A percentile compares a stretch with the other conserved stretches of the same genome.
These are phyloP conservation scores for Penicillium canariense DNA, from an alignment of 495 filamentous ascomycete species.

Conservation along the genomic window DNA sequence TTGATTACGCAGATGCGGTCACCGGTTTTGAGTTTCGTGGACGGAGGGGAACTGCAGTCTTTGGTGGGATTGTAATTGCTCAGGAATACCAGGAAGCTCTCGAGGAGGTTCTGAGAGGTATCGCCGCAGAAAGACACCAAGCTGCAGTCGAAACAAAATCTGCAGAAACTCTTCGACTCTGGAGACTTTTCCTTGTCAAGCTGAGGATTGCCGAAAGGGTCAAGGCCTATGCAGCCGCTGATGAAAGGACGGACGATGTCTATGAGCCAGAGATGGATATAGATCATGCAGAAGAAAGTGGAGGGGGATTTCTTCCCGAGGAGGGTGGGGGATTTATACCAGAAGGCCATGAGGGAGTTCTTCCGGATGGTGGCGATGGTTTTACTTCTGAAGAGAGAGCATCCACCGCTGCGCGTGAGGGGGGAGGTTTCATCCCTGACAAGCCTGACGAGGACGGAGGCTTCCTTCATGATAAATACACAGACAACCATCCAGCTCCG, in stretches of 20 bases:
- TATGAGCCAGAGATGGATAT: constrained; percentile 15
- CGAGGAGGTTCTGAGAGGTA: constrained; percentile 58
- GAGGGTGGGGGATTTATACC: neutral
- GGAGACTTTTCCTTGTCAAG: constrained; percentile 72
- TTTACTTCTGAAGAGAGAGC: neutral
- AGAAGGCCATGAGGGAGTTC: constrained; percentile 15
- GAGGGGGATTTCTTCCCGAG: constrained; percentile 31
- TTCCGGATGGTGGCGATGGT: constrained; percentile 20
- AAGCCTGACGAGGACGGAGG: constrained; percentile 3
- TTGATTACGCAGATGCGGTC: constrained; percentile 87
- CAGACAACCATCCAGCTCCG: neutral
- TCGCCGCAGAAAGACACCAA: constrained; percentile 60
- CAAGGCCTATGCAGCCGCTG: constrained; percentile 57
- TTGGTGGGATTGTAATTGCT: constrained; percentile 74
- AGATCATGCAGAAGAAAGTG: constrained; percentile 29
- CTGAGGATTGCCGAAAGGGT: constrained; percentile 78
- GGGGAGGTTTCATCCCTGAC: neutral
- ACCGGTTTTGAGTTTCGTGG: constrained; percentile 87
- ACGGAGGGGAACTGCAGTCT: constrained; percentile 74
- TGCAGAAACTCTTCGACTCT: constrained; percentile 61
- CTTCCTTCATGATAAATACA: constrained; percentile 28
- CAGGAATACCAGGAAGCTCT: constrained; percentile 68
- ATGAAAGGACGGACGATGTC: constrained; percentile 35
- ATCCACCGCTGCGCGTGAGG: neutral
- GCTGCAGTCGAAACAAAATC: constrained; percentile 55